Base-by-base conservation (phyloP, 306 rosid genomes). In the Casuarina equisetifolia region DNA sequence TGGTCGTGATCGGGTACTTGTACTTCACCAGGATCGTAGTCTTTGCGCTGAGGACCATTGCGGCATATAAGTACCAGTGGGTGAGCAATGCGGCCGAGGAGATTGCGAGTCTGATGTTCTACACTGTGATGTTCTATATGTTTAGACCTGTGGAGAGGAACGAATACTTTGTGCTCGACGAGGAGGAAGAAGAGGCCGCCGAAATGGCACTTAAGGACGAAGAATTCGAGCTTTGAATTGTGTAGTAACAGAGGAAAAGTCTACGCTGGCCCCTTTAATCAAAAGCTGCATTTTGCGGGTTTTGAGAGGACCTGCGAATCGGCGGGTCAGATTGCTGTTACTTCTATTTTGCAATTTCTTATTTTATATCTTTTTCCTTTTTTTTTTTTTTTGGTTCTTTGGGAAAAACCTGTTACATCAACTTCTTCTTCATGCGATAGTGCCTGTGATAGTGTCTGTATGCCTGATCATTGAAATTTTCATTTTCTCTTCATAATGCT, bases 11-110 rank as follows among this genome's bases (percentile, higher is more conserved):
- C 53, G 97, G 97, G 38, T 94, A 94, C 74, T 74, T 94, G 78
- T 94, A 92, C 69, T 94, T 94, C 74, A 92, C 98, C 0, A 69
- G 97, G 36, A 92, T 94, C 0, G 97, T 92, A 1, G 98, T 92
- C 50, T 94, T 92, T 58, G 98, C 97, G 2, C 88, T 94, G 17
- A 90, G 86, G 82, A 94, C 97, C 15, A 94, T 94, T 61, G 93
- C 95, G 9, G 98, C 97, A 3, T 92, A 92, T 49, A 90, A 92
- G 91, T 94, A 86, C 78, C 98, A 92, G 72, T 94, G 98, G 97
- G 93, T 89, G 49, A 89, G 97, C 79, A 86, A 88, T 84, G 97
- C 97, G 4, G 97, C 98, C 0, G 97, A 92, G 90, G 98, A 94
- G 82, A 83, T 79, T 35, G 98, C 90, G 0, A 94, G 92, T 63